Conservation (phyloP, 1,284 basidiomycete species). For the Cystobasidium pallidum region DNA sequence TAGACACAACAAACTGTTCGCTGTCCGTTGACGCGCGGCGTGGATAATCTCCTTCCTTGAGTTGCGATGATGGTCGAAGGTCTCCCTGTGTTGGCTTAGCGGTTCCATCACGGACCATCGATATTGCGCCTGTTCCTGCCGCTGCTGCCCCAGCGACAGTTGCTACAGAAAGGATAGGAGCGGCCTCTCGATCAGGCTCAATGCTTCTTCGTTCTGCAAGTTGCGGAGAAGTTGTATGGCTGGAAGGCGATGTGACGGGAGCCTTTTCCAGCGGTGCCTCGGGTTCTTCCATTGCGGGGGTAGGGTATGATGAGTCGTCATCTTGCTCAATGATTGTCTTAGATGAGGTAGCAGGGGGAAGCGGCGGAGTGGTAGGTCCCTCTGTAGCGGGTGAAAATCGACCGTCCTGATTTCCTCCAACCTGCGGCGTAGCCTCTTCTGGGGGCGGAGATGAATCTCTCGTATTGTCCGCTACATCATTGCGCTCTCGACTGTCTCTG, state of each 20-base stretch:
- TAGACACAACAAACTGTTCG: slow-evolving; percentile 17
- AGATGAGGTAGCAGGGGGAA: not conserved
- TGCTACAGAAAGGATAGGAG: no score
- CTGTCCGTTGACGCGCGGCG: not conserved
- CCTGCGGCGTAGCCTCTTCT: slow-evolving; percentile 1
- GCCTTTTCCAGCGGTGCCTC: slow-evolving; percentile 1
- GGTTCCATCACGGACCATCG: not conserved
- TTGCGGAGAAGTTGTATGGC: not conserved
- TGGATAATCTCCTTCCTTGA: not conserved
- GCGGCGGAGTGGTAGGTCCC: not conserved
- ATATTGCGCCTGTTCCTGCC: not conserved
- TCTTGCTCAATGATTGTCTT: slow-evolving; percentile 11
- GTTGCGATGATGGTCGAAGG: slow-evolving; percentile 3
- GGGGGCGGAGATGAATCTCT: slow-evolving; percentile 1
- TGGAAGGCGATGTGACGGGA: not conserved
- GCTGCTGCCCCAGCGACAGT: not conserved
- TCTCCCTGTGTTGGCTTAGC: not conserved
- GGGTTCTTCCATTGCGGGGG: slow-evolving; percentile 8
- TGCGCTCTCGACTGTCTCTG: not conserved
- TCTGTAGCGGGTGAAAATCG: not conserved
- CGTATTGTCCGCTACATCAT: not conserved
- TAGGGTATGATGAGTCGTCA: slow-evolving; percentile 11
- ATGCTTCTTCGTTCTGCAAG: not conserved
- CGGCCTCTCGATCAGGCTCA: not conserved
- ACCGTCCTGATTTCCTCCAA: slow-evolving; percentile 2